Percentiles rank a stretch among this genome's conserved stretches.
Evolutionary conservation across 1,284 basidiomycete genomes (phyloP).

Genomic region (Boletus sp.): DNA sequence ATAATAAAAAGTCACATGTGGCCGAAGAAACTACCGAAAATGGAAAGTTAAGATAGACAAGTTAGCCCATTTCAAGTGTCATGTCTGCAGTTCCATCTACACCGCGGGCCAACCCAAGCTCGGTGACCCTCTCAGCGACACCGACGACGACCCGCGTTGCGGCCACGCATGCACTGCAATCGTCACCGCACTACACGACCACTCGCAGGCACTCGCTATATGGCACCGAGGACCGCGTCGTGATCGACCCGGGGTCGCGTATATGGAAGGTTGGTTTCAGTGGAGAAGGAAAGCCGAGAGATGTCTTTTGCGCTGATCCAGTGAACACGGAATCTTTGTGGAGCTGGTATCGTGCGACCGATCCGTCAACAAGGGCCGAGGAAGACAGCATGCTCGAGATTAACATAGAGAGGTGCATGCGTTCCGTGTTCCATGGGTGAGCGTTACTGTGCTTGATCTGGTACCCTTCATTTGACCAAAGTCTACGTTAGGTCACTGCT

Average conservation of each 20-base stretch:
- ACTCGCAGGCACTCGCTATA: slow-evolving; percentile 77
- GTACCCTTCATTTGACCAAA: slow-evolving; percentile 7
- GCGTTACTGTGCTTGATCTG: slow-evolving; percentile 30
- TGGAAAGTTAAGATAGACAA: background rate
- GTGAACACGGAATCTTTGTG: slow-evolving; percentile 49
- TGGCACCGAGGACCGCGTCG: slow-evolving; percentile 81
- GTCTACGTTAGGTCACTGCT: slow-evolving; percentile 66
- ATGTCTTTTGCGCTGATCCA: slow-evolving; percentile 60
- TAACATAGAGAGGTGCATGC: slow-evolving; percentile 62
- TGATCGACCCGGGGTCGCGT: slow-evolving; percentile 80
- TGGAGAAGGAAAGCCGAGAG: slow-evolving; percentile 79
- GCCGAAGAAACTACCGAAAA: background rate
- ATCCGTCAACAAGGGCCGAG: slow-evolving; percentile 59
- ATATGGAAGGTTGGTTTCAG: slow-evolving; percentile 90
- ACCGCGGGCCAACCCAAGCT: slow-evolving; percentile 20
- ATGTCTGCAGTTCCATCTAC: slow-evolving; percentile 30
- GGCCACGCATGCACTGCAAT: slow-evolving; percentile 49
- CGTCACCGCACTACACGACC: slow-evolving; percentile 74
- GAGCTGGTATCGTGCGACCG: slow-evolving; percentile 54
- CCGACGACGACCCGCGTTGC: slow-evolving; percentile 49
- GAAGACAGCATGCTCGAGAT: slow-evolving; percentile 68
- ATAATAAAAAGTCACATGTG: slow-evolving; percentile 17
- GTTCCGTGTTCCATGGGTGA: slow-evolving; percentile 83
- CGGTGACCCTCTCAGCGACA: slow-evolving; percentile 36
- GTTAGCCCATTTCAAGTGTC: background rate